Evolutionary conservation across 2,329 filamentous ascomycete genomes (phyloP), one percentile per base, ranked within the genome.

Genomic region (Nothophaeocryptopus gaeumannii): DNA sequence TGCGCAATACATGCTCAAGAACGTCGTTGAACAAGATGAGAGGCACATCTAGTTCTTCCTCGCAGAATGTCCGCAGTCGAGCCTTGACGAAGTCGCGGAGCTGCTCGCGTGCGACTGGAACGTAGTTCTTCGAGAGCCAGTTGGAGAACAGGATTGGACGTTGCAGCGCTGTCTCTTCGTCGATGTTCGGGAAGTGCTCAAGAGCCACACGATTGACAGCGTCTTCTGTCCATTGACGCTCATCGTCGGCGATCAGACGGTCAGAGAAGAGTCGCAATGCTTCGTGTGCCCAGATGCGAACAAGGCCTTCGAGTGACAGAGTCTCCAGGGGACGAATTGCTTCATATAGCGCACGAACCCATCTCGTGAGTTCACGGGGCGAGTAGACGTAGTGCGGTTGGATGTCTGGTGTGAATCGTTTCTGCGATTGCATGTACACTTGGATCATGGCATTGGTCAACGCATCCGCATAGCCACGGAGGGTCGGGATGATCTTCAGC

Each of bases 11-110:
- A 70, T 99, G 95, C 66, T 99, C 95, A 54, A 99, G 77, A 8
- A 99, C 93, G 70, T 99, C 93, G 67, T 99, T 97, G 78, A 99
- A 99, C n/a, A 99, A 77, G 57, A 99, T 95, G 42, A 99, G 81
- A 32, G 95, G 93, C 44, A 99, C 95, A 70, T 99, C 93, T 11
- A 99, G 91, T 68, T 99, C 95, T 77, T 99, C 93, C 67, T 99
- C 95, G 66, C 93, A 99, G 79, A 99, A 99, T 0, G 93, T 99
- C 76, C 88, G 92, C 53, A 99, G 81, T 66, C 93, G 85, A 44
- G 93, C 93, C 73, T 96, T 97, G 68, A 99, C 93, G 61, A 97
- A 99, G 60, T 97, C 93, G 61, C 95, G 85, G 33, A 99, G 78
- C 64, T 95, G 87, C 67, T 99, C 93, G 59, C 93, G 88, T 64